These are phyloP conservation scores for Agroathelia rolfsii DNA, from an alignment of 1,284 basidiomycete genomes.

Conservation along the genomic window DNA sequence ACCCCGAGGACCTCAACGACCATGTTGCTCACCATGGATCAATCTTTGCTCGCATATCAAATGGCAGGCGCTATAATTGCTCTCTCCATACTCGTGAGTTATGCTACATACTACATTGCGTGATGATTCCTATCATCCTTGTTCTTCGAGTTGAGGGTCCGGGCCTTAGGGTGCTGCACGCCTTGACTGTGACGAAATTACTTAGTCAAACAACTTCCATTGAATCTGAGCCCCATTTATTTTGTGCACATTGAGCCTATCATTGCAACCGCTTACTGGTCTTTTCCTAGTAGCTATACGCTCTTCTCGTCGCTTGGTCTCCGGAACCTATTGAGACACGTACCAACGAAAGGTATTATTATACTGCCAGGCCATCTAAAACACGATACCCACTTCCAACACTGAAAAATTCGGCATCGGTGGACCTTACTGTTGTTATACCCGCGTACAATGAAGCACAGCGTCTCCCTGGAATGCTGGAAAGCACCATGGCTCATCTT, in stretches of 20 bases:
- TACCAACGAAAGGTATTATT: conserved; percentile 58
- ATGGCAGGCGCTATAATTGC: conserved; percentile 13
- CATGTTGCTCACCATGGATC: too few species aligned
- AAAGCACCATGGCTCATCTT: conserved; percentile 58
- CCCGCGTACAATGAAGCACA: conserved; percentile 86
- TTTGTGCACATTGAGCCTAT: conserved; percentile 10
- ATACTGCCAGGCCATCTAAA: conserved; percentile 38
- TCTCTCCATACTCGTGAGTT: conserved; percentile 20
- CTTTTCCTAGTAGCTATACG: conserved; percentile 45
- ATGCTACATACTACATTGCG: conserved; percentile 8
- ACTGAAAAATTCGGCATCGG: conserved; percentile 39
- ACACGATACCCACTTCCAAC: conserved; percentile 42
- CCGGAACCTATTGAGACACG: conserved; percentile 54
- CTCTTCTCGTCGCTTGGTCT: conserved; percentile 55
- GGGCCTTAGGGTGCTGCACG: conserved; percentile 34
- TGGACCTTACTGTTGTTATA: conserved; percentile 74
- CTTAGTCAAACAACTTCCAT: conserved; percentile 35
- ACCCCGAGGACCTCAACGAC: too few species aligned
- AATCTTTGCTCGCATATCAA: conserved; percentile 14
- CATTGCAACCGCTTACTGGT: conserved; percentile 14
- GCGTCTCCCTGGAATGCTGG: conserved; percentile 77
- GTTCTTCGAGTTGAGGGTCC: conserved; percentile 76
- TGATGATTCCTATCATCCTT: conserved; percentile 81
- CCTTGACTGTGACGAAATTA: conserved; percentile 53
- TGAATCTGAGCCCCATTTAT: conserved; percentile 21